These are phyloP conservation scores for Scheffersomyces titani DNA, from an alignment of 1,139 yeast species.

Conservation along the genomic window DNA sequence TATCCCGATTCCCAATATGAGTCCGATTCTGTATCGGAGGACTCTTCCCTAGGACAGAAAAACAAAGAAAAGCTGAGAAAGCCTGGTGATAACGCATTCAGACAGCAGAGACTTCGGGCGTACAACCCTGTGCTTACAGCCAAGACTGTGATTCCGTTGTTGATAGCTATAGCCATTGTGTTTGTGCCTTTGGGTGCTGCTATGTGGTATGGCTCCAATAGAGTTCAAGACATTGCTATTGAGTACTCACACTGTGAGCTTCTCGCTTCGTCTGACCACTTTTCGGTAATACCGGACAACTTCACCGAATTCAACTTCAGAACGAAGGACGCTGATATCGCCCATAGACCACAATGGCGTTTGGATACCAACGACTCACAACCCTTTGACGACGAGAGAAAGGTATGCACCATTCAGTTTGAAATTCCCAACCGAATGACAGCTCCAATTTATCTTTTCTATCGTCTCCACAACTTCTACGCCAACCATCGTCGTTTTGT, in stretches of 20 bases:
- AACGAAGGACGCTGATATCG: slow-evolving; percentile 7
- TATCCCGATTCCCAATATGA: slow-evolving; percentile 21
- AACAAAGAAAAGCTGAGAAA: slow-evolving; percentile 45
- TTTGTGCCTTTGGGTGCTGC: slow-evolving; percentile 93
- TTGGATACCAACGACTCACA: slow-evolving; percentile 51
- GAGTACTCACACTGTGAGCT: slow-evolving; percentile 78
- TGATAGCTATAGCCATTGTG: slow-evolving; percentile 72
- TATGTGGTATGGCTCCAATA: slow-evolving; percentile 77
- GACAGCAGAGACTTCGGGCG: slow-evolving; percentile 62
- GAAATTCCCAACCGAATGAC: slow-evolving; percentile 73
- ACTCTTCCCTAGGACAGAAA: slow-evolving; percentile 28
- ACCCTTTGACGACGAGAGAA: slow-evolving; percentile 55
- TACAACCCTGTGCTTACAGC: slow-evolving; percentile 86
- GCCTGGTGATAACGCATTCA: slow-evolving; percentile 63
- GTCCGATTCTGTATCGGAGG: slow-evolving; percentile 34
- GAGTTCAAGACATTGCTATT: slow-evolving; percentile 75
- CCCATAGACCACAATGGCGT: slow-evolving; percentile 64
- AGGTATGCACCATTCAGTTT: slow-evolving; percentile 77
- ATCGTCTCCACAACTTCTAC: slow-evolving; percentile 78
- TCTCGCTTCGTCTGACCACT: slow-evolving; percentile 54
- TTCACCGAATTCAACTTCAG: slow-evolving; percentile 58
- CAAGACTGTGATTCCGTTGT: slow-evolving; percentile 80
- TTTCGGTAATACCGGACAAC: slow-evolving; percentile 62
- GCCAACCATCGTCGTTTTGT: slow-evolving; percentile 95
- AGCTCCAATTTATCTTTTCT: slow-evolving; percentile 77